Evolutionary conservation across 306 rosid species (phyloP).

Genomic region (Styphnolobium japonicum): DNA sequence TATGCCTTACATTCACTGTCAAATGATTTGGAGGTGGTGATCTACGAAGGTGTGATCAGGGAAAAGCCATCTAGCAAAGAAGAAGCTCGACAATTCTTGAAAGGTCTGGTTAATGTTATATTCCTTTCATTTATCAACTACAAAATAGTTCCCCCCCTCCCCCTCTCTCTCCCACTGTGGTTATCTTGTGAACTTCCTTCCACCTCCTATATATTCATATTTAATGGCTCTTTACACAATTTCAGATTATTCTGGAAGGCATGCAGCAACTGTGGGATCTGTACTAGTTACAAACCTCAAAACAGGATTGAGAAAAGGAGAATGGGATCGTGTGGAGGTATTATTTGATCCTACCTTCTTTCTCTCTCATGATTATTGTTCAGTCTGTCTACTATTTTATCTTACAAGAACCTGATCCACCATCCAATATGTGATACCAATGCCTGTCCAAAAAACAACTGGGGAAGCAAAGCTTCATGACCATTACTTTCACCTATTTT

Average conservation of each 20-base stretch:
- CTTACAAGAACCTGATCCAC: not conserved
- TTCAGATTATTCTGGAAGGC: conserved; percentile 84
- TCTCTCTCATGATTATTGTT: not conserved
- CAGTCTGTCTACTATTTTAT: not conserved
- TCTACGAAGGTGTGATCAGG: conserved; percentile 81
- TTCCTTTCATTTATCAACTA: conserved; percentile 7
- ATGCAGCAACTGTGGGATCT: conserved; percentile 87
- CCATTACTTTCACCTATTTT: not conserved
- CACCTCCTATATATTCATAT: not conserved
- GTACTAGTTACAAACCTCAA: conserved; percentile 86
- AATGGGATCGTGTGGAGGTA: conserved; percentile 89
- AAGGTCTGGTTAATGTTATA: conserved; percentile 49
- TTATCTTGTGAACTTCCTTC: not conserved
- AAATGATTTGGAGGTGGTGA: conserved; percentile 96
- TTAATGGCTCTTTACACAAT: not conserved
- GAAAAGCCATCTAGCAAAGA: conserved; percentile 91
- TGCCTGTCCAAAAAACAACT: conserved; percentile 2
- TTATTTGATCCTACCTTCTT: not conserved
- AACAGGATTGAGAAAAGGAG: conserved; percentile 89
- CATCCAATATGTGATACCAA: not conserved
- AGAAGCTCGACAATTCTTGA: conserved; percentile 88
- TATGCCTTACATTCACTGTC: conserved; percentile 42
- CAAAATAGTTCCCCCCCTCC: not conserved
- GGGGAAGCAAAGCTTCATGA: not conserved
- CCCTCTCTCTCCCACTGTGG: not conserved